These are phyloP conservation scores for Ailanthus altissimus DNA, from an alignment of 345 rosid genomes.

Conservation along the genomic window DNA sequence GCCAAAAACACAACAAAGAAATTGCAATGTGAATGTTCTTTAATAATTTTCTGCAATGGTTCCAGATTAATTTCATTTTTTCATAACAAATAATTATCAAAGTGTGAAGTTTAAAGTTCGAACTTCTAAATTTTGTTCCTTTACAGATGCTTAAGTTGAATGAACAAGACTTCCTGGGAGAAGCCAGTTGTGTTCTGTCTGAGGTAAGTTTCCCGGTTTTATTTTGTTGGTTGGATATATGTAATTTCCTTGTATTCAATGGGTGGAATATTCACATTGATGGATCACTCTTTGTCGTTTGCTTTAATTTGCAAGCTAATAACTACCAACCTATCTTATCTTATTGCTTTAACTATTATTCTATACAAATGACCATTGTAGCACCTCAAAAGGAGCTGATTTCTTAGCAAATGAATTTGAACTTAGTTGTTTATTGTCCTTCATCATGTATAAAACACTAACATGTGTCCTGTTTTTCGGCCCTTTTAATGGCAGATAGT, in stretches of 20 bases:
- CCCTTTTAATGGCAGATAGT: conserved; percentile 52
- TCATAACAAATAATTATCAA: neutral
- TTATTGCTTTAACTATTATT: neutral
- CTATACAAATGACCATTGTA: too few relatives aligned
- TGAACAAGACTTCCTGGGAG: conserved; percentile 81
- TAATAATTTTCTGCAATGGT: conserved; percentile 1
- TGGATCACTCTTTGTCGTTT: neutral
- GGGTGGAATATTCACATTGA: neutral
- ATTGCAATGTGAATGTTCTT: neutral
- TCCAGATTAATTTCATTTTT: neutral
- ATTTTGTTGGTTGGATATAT: neutral
- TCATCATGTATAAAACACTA: neutral
- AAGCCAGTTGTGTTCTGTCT: conserved; percentile 67
- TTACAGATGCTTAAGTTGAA: conserved; percentile 55
- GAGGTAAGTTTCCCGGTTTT: conserved; percentile 38
- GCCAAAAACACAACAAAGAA: neutral
- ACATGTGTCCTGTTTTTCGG: neutral
- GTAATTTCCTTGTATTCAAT: neutral
- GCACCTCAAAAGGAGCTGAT: too few relatives aligned
- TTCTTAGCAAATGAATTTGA: too few relatives aligned
- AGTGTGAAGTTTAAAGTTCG: conserved; percentile 5
- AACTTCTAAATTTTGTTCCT: conserved; percentile 14
- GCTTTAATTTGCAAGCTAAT: neutral
- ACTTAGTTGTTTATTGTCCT: too few relatives aligned
- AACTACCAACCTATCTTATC: neutral